A percentile compares a stretch with the other conserved stretches of the same genome.
phyloP scores from a whole-genome alignment of 2,329 filamentous ascomycete species.

The Pyrenophora seminiperda region DNA sequence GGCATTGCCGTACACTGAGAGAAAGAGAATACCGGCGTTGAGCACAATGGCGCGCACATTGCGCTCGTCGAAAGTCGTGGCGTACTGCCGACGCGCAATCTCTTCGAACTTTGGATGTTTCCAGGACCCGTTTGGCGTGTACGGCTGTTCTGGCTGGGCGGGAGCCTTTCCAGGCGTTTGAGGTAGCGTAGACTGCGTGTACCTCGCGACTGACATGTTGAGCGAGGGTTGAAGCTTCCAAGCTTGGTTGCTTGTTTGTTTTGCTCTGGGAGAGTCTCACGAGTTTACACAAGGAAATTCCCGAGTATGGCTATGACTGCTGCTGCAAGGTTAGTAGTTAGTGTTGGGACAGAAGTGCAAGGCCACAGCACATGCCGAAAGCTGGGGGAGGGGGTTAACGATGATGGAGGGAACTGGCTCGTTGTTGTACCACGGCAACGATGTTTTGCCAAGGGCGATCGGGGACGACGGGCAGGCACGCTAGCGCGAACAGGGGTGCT shows the following conservation, averaged over 20 bases:
- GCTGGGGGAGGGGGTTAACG: neutral
- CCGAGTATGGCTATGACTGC: neutral
- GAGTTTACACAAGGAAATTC: neutral
- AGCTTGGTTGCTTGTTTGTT: slow-evolving; percentile 17
- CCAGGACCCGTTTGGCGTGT: slow-evolving; percentile 73
- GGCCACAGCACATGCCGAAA: slow-evolving; percentile 8
- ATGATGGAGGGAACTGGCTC: slow-evolving; percentile 1
- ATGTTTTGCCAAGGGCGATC: slow-evolving; percentile 16
- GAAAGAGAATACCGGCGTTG: slow-evolving; percentile 65
- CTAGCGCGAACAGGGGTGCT: slow-evolving; percentile 7
- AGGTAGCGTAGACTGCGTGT: slow-evolving; percentile 29
- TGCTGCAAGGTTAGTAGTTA: slow-evolving; percentile 35
- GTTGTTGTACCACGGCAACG: slow-evolving; percentile 14
- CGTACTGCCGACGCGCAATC: slow-evolving; percentile 80
- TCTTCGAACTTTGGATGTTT: slow-evolving; percentile 86
- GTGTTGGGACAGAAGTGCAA: neutral
- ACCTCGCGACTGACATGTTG: slow-evolving; percentile 26
- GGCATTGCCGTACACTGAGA: slow-evolving; percentile 50
- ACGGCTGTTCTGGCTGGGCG: slow-evolving; percentile 30
- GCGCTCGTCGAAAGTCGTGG: slow-evolving; percentile 75
- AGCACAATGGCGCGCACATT: slow-evolving; percentile 73
- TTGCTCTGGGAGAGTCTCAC: slow-evolving; percentile 1
- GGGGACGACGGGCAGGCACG: slow-evolving; percentile 1
- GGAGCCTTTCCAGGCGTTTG: slow-evolving; percentile 32
- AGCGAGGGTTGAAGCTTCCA: slow-evolving; percentile 5